A percentile compares a stretch with the other conserved stretches of the same genome.
Evolutionary conservation across 495 filamentous ascomycete species (phyloP).

Genomic region (Penicillium roqueforti): DNA sequence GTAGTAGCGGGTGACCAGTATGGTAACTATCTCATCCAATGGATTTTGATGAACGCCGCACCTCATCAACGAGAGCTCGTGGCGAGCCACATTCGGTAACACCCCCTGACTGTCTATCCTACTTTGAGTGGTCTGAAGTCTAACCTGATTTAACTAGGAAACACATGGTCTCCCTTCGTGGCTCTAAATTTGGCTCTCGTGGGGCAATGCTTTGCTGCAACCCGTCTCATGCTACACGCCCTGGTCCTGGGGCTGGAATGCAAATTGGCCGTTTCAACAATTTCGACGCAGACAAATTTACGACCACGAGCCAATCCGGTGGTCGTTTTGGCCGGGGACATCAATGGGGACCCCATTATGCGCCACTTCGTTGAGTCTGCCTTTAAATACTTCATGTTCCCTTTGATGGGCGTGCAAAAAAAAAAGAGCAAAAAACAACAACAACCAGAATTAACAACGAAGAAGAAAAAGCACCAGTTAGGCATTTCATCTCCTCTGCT

Average conservation of each 20-base stretch:
- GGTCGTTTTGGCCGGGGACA: conserved; percentile 35
- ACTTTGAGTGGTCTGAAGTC: background rate
- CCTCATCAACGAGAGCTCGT: conserved; percentile 89
- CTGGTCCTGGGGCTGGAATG: conserved; percentile 71
- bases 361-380: conserved; percentile 33
- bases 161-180: conserved; percentile 98
- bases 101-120: background rate
- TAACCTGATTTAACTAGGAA: conserved; percentile 50
- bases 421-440: background rate
- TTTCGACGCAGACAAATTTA: conserved; percentile 48
- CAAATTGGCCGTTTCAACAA: conserved; percentile 56
- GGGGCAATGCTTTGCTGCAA: conserved; percentile 99
- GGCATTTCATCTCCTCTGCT: conserved; percentile 6
- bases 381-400: background rate
- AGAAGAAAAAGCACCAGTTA: background rate
- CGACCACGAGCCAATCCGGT: conserved; percentile 23
- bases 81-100: conserved; percentile 78
- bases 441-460: background rate
- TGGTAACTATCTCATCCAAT: conserved; percentile 97
- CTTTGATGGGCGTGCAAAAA: background rate
- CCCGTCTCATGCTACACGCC: conserved; percentile 76
- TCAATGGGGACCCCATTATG: conserved; percentile 39
- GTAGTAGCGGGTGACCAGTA: conserved; percentile 94
- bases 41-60: conserved; percentile 83
- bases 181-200: conserved; percentile 96